phyloP scores from a whole-genome alignment of 1,139 yeast genomes.

The Trichomonascaceae sp. region DNA sequence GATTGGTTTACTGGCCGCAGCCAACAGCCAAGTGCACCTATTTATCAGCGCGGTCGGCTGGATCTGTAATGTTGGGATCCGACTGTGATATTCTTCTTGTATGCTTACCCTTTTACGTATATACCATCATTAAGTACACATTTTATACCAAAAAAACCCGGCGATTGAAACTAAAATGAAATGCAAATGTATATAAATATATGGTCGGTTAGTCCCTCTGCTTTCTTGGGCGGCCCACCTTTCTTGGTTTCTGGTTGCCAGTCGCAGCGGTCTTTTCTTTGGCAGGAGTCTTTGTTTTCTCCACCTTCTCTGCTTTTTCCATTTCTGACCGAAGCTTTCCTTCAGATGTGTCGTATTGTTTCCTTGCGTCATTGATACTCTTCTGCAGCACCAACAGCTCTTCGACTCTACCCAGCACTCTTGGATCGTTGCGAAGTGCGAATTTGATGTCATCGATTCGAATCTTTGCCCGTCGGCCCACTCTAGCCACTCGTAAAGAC shows the following conservation, averaged over 20 bases:
- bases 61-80: conserved; percentile 4
- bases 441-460: conserved; percentile 82
- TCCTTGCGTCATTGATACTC: conserved; percentile 66
- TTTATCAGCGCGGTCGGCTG: conserved; percentile 4
- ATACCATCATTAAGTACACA: background rate
- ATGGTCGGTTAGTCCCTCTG: conserved; percentile 3
- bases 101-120: no score
- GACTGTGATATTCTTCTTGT: no score
- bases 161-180: background rate
- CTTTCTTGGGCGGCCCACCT: conserved; percentile 6
- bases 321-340: conserved; percentile 31
- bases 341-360: conserved; percentile 62
- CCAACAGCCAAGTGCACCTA: conserved; percentile 7
- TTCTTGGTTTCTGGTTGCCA: conserved; percentile 5
- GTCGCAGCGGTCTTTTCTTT: conserved; percentile 9
- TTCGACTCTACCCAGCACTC: conserved; percentile 71
- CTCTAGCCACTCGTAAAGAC: conserved; percentile 40
- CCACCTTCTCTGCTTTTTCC: conserved; percentile 24
- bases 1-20: conserved; percentile 56
- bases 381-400: conserved; percentile 65
- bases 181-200: no score
- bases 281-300: conserved; percentile 10
- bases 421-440: conserved; percentile 70
- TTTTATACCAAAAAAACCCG: background rate
- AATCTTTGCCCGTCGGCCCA: conserved; percentile 54